phyloP scores from a whole-genome alignment of 2,329 filamentous ascomycete species.

The Fusarium pseudonygamai region DNA sequence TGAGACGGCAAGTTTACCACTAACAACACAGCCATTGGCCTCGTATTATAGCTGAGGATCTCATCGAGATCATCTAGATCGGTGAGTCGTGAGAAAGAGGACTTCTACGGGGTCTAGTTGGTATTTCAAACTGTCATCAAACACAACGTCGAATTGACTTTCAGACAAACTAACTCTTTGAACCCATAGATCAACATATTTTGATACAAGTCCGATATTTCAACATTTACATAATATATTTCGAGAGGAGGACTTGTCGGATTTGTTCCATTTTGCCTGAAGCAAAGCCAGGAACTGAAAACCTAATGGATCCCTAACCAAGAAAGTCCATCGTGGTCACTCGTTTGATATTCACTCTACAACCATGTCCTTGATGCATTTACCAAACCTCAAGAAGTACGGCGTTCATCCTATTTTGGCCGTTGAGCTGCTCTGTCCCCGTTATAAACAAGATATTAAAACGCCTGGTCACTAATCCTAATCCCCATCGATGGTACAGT shows the following conservation, averaged over 20 bases:
- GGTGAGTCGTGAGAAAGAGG: no score
- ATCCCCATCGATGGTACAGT: constrained; percentile 26
- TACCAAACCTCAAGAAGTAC: constrained; percentile 30
- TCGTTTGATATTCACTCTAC: constrained; percentile 40
- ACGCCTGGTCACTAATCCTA: constrained; percentile 26
- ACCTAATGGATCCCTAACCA: background rate
- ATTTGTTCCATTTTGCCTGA: background rate
- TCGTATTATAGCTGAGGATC: background rate
- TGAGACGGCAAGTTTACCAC: background rate
- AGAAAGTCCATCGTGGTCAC: background rate
- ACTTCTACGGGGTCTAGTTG: background rate
- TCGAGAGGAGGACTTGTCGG: background rate
- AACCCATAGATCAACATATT: background rate
- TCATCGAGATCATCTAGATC: background rate
- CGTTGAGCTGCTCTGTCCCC: constrained; percentile 25
- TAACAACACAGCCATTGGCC: background rate
- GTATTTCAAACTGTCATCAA: background rate
- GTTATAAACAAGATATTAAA: constrained; percentile 35
- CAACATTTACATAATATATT: background rate
- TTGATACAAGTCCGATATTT: background rate
- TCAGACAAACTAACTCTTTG: background rate
- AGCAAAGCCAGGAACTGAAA: background rate
- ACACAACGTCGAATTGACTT: background rate
- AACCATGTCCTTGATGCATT: background rate
- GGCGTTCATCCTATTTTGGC: constrained; percentile 38